These are phyloP conservation scores for Leccinum ponderosum DNA, from an alignment of 1,284 basidiomycete species.

Conservation along the genomic window DNA sequence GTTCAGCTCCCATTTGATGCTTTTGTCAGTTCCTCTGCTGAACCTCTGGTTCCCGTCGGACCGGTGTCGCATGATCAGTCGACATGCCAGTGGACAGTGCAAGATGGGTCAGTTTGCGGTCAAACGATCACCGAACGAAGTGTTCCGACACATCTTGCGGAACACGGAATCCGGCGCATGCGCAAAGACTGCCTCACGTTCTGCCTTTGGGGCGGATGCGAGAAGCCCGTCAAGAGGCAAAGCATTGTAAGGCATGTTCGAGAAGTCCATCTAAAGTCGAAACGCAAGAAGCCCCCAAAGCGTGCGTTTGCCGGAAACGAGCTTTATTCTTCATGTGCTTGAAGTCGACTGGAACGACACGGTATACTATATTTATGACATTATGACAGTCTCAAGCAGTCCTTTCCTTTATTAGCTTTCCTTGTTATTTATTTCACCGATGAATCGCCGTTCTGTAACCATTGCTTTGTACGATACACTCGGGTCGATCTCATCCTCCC, in stretches of 20 bases:
- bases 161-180: conserved; percentile 17
- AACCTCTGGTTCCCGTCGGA: neutral
- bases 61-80: neutral
- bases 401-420: neutral
- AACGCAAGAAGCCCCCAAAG: conserved; percentile 7
- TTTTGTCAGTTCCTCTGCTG: neutral
- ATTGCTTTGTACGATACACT: conserved; percentile 8
- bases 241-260: conserved; percentile 12
- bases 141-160: conserved; percentile 14
- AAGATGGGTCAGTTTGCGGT: conserved; percentile 5
- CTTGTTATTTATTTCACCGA: neutral
- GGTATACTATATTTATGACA: neutral
- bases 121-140: neutral
- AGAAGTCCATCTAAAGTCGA: conserved; percentile 18
- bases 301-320: neutral
- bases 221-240: neutral
- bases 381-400: conserved; percentile 2
- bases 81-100: conserved; percentile 11
- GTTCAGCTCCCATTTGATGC: neutral
- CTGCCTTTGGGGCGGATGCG: conserved; percentile 21
- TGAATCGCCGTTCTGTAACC: neutral
- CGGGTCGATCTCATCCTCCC: neutral
- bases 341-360: neutral
- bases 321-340: neutral
- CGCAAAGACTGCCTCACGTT: neutral